These are phyloP conservation scores for Elaeis oleifera DNA, from an alignment of 202 grass and related monocot species.

Conservation along the genomic window DNA sequence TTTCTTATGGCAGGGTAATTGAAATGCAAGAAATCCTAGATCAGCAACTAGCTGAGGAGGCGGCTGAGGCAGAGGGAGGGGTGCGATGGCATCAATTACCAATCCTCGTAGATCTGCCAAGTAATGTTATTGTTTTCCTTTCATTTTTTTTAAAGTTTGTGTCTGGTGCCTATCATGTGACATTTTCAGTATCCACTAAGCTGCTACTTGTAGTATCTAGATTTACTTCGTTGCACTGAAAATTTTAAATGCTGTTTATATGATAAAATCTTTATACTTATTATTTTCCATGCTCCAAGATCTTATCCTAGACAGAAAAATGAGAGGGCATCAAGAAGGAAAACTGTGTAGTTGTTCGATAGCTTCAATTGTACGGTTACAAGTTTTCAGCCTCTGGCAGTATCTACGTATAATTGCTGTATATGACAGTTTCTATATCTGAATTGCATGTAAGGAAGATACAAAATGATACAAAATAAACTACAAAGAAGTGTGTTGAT, in stretches of 20 bases:
- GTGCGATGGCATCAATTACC: conserved; percentile 70
- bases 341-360: too few species aligned
- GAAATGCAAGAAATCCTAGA: conserved; percentile 99
- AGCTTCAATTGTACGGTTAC: too few species aligned
- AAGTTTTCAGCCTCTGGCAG: too few species aligned
- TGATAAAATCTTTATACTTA: too few species aligned
- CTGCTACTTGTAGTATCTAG: background rate
- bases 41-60: conserved; percentile 97
- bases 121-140: conserved; percentile 27
- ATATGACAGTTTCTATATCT: too few species aligned
- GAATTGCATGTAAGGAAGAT: too few species aligned
- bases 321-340: too few species aligned
- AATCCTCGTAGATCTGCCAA: conserved; percentile 91
- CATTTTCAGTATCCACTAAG: background rate
- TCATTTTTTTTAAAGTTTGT: background rate
- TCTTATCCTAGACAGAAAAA: too few species aligned
- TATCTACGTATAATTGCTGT: too few species aligned
- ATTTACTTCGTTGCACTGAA: background rate
- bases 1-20: conserved; percentile 61
- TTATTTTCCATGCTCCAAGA: too few species aligned
- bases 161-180: background rate
- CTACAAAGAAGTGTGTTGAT: too few species aligned
- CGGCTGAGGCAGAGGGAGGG: conserved; percentile 92
- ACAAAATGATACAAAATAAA: too few species aligned
- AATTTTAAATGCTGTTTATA: background rate